Evolutionary conservation across 805 yeast species (phyloP).

Genomic region (Torulaspora gathmanii): DNA sequence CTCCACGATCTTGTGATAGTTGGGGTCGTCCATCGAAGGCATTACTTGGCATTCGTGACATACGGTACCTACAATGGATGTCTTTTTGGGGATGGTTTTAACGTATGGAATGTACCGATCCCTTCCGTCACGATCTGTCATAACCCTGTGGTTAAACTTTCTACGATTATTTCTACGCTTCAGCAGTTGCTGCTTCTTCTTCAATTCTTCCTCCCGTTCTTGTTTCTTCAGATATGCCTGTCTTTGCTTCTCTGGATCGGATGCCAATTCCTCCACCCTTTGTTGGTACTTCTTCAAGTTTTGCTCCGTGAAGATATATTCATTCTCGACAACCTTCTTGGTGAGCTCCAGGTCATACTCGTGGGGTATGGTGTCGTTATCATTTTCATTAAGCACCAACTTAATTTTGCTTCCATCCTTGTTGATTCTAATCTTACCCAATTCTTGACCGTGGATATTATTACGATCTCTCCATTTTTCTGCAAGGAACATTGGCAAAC

Average conservation of each 20-base stretch:
- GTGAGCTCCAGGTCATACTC: slow-evolving; percentile 76
- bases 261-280: slow-evolving; percentile 35
- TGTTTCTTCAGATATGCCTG: slow-evolving; percentile 34
- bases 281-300: slow-evolving; percentile 56
- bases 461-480: slow-evolving; percentile 70
- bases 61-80: slow-evolving; percentile 79
- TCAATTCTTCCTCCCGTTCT: slow-evolving; percentile 35
- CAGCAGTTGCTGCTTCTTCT: slow-evolving; percentile 38
- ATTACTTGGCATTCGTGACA: slow-evolving; percentile 88
- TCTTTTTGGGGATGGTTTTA: slow-evolving; percentile 82
- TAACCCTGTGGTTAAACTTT: slow-evolving; percentile 35
- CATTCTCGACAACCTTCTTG: slow-evolving; percentile 76
- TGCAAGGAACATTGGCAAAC: slow-evolving; percentile 82
- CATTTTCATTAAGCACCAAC: slow-evolving; percentile 49
- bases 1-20: slow-evolving; percentile 60
- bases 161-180: slow-evolving; percentile 37
- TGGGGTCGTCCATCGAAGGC: slow-evolving; percentile 69
- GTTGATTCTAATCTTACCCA: slow-evolving; percentile 76
- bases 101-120: slow-evolving; percentile 69
- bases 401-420: slow-evolving; percentile 50
- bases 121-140: slow-evolving; percentile 39
- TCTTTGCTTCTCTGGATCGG: slow-evolving; percentile 38
- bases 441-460: slow-evolving; percentile 61
- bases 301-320: slow-evolving; percentile 83
- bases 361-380: slow-evolving; percentile 62